Evolutionary conservation across 1,139 yeast genomes (phyloP).

Genomic region (Debaryomyces sp.): DNA sequence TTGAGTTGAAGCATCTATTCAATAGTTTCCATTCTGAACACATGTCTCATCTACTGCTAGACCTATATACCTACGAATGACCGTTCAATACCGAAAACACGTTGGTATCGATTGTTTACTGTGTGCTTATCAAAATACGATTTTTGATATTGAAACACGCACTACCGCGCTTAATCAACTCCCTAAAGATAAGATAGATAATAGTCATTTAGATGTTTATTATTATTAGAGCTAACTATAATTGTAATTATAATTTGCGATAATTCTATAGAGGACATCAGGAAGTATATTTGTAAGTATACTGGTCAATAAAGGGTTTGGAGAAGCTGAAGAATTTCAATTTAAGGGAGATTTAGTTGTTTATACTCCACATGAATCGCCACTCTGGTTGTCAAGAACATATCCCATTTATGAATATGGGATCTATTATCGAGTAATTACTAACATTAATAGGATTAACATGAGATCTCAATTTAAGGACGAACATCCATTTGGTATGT

Average conservation of each 20-base stretch:
- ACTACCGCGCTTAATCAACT: slow-evolving; percentile 3
- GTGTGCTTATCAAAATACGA: slow-evolving; percentile 1
- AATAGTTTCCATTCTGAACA: not conserved
- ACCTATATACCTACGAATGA: not conserved
- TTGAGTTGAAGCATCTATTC: no score
- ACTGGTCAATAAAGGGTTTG: not conserved
- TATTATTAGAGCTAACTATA: not conserved
- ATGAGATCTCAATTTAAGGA: slow-evolving; percentile 94
- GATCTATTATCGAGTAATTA: not conserved
- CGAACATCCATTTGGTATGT: slow-evolving; percentile 85
- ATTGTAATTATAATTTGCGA: not conserved
- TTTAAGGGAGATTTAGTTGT: not conserved
- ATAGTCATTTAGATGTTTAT: slow-evolving; percentile 8
- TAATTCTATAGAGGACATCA: not conserved
- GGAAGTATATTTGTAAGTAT: slow-evolving; percentile 1
- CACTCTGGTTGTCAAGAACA: not conserved
- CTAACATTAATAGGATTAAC: slow-evolving; percentile 5
- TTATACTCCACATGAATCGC: slow-evolving; percentile 4
- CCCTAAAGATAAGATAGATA: slow-evolving; percentile 6
- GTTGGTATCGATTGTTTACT: not conserved
- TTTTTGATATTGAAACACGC: not conserved
- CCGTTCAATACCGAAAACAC: not conserved
- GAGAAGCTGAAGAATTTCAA: not conserved
- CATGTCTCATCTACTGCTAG: not conserved
- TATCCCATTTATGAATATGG: not conserved